Percentiles rank a stretch among this genome's conserved stretches.
These are phyloP conservation scores for Cryphonectria japonica DNA, from an alignment of 2,329 filamentous ascomycete genomes.

Conservation along the genomic window DNA sequence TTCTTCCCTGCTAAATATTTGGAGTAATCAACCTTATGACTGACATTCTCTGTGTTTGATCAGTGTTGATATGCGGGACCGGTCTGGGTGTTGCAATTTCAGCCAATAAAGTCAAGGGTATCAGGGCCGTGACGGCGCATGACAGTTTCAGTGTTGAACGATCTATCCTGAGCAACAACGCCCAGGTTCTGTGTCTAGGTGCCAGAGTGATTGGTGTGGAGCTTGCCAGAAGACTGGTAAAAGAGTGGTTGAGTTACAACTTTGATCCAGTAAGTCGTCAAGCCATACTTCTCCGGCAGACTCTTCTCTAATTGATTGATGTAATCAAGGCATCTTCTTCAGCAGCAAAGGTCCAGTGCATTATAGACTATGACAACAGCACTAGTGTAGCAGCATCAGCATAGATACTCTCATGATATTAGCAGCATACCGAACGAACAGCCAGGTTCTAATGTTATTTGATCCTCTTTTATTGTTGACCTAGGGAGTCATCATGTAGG, in stretches of 20 bases:
- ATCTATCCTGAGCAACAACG: conserved; percentile 80
- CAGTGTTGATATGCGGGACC: conserved; percentile 79
- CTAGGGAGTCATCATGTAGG: too few species aligned
- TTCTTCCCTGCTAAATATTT: background rate
- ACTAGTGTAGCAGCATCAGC: background rate
- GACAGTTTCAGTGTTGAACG: conserved; percentile 85
- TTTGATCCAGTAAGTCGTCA: conserved; percentile 64
- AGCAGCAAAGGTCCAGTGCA: conserved; percentile 25
- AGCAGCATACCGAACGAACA: background rate
- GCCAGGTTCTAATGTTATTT: background rate
- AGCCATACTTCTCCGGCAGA: background rate
- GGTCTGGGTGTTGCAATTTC: conserved; percentile 84
- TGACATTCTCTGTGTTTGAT: background rate
- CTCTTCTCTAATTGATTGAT: background rate
- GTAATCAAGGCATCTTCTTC: conserved; percentile 16
- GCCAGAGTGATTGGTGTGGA: conserved; percentile 83
- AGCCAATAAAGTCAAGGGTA: conserved; percentile 84
- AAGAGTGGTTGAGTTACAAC: conserved; percentile 80
- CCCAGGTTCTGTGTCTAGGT: conserved; percentile 85
- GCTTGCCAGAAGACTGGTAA: conserved; percentile 74
- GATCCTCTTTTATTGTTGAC: background rate
- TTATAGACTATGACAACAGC: conserved; percentile 24
- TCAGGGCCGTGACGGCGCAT: conserved; percentile 84
- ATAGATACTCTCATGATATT: background rate
- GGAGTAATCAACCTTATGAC: background rate